Evolutionary conservation across 164 flowering plant species (phyloP), one percentile per base, ranked within the genome.

Genomic region (Akebia trifoliata): DNA sequence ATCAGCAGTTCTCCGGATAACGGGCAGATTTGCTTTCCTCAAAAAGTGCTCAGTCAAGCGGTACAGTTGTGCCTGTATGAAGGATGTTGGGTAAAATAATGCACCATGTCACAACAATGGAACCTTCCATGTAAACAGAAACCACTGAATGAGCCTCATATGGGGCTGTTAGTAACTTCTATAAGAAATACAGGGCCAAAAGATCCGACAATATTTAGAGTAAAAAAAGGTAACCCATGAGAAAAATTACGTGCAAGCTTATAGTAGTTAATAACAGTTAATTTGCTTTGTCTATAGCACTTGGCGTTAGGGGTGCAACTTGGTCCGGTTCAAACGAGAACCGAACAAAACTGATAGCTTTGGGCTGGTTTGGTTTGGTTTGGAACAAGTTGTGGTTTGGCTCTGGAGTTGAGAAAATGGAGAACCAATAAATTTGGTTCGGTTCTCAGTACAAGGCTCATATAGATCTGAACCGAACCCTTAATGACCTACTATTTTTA

Each of bases 31-130:
- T 61, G 87, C 75, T 64, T 78, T 79, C 73, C 62, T 79, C 72
- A 93, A 68, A 63, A 82, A 82, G 69, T 78, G 79, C 74, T 93
- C 97, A 2, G 89, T 68, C 61, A 93, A 76, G 56, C 96, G 92
- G 67, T 83, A 77, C 64, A 93, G 89, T 74, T 90, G 97, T 58
- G 83, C 75, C 99, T 93, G 84, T 39, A 76, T 4, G 59, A 60
- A 9, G 63, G 40, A 45, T 18, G 15, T 51, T 40, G 31, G 24
- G 51, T 20, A 45, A 18, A 30, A 8, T 17, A 30, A 4, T 4
- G 21, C 30, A n/a, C 26, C 10, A 34, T 25, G 11, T 3, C 2
- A 1, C 34, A 43, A 42, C 18, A 26, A 35, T 34, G 18, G 17
- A 22, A 18, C 10, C 7, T 20, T 22, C 29, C 18, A 15, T 22